Evolutionary conservation across 768 basidiomycete species (phyloP).

Genomic region (Xerocomus brunneocitrinus): DNA sequence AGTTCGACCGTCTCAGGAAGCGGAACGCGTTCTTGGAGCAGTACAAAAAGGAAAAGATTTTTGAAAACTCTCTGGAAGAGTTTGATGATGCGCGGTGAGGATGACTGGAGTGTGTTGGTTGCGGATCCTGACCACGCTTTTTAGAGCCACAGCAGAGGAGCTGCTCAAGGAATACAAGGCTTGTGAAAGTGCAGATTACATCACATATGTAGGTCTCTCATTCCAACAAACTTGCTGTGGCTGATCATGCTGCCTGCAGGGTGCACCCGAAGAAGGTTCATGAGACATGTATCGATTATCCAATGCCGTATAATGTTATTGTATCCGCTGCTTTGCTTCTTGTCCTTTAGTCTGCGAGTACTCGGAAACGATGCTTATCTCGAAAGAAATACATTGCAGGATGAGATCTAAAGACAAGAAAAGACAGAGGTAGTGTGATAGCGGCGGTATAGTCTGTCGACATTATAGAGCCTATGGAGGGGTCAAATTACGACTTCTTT

Average conservation of each 20-base stretch:
- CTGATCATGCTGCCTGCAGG: conserved; percentile 20
- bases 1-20: conserved; percentile 83
- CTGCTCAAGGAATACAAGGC: conserved; percentile 92
- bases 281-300: conserved; percentile 4
- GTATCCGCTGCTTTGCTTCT: background rate
- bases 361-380: conserved; percentile 4
- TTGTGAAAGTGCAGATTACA: conserved; percentile 93
- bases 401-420: conserved; percentile 21
- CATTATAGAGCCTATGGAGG: conserved; percentile 32
- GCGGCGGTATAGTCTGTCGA: conserved; percentile 23
- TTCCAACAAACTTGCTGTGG: background rate
- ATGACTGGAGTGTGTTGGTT: background rate
- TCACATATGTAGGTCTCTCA: conserved; percentile 64
- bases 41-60: conserved; percentile 96
- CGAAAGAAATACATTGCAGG: conserved; percentile 21
- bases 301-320: background rate
- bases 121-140: background rate
- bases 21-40: conserved; percentile 95
- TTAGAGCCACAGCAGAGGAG: conserved; percentile 80
- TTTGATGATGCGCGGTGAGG: conserved; percentile 94
- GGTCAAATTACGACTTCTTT: conserved; percentile 60
- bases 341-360: conserved; percentile 1
- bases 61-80: conserved; percentile 88
- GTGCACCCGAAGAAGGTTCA: conserved; percentile 32
- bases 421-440: conserved; percentile 13